phyloP scores from a whole-genome alignment of 2,329 filamentous ascomycete genomes.

The Ustulina deusta region DNA sequence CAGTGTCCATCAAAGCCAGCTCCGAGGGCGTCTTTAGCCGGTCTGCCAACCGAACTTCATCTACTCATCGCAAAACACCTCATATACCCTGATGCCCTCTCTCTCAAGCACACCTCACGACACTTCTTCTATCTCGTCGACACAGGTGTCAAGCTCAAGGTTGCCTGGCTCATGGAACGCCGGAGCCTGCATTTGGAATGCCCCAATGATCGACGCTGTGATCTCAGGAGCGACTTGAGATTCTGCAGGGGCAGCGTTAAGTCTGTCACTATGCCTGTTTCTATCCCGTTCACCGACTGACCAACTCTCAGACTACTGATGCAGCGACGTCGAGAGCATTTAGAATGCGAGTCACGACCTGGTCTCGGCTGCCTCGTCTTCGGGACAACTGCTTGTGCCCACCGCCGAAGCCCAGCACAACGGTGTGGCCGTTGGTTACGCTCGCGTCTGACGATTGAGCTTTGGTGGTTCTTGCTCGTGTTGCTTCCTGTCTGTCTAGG shows the following conservation, averaged over 20 bases:
- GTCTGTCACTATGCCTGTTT: slow-evolving; percentile 50
- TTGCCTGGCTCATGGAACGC: slow-evolving; percentile 76
- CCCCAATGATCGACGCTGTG: slow-evolving; percentile 68
- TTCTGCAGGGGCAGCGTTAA: slow-evolving; percentile 71
- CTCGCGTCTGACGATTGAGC: slow-evolving; percentile 58
- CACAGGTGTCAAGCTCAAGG: slow-evolving; percentile 73
- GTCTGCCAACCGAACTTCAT: slow-evolving; percentile 75
- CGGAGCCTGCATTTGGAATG: slow-evolving; percentile 73
- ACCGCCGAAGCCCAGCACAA: slow-evolving; percentile 58
- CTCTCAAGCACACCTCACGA: slow-evolving; percentile 73
- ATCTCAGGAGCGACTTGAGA: slow-evolving; percentile 68
- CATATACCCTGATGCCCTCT: slow-evolving; percentile 77
- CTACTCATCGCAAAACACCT: slow-evolving; percentile 70
- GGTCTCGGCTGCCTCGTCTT: slow-evolving; percentile 68
- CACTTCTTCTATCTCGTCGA: slow-evolving; percentile 74
- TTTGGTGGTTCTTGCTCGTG: slow-evolving; percentile 63
- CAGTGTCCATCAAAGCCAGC: background rate
- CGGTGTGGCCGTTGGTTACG: slow-evolving; percentile 62
- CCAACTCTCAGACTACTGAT: slow-evolving; percentile 58
- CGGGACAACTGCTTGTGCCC: slow-evolving; percentile 61
- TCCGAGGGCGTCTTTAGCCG: slow-evolving; percentile 54
- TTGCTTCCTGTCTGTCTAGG: slow-evolving; percentile 56
- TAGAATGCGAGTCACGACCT: slow-evolving; percentile 70
- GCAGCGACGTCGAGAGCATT: slow-evolving; percentile 68
- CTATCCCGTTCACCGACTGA: background rate